These are phyloP conservation scores for Pseudopediastrum boryanum DNA, from an alignment of 139 green algal genomes.

Conservation along the genomic window DNA sequence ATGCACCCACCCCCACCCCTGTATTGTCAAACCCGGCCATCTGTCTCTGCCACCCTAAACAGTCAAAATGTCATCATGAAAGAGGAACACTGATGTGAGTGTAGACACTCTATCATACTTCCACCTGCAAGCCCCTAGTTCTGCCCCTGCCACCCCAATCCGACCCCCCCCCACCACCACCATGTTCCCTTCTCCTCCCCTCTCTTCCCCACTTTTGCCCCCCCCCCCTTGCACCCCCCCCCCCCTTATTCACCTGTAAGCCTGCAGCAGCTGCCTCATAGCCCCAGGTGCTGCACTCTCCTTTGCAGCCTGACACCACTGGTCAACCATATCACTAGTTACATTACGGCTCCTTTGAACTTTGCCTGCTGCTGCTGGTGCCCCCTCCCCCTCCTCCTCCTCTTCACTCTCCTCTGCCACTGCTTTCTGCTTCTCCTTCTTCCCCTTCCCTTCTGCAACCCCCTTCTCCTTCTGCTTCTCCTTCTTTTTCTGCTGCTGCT, in stretches of 20 bases:
- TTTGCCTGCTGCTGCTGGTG: background rate
- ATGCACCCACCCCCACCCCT: too few relatives aligned
- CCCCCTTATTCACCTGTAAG: slow-evolving; percentile 86
- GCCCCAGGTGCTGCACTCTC: slow-evolving; percentile 54
- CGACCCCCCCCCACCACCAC: slow-evolving; percentile 7
- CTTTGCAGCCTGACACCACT: slow-evolving; percentile 65
- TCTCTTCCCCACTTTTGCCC: slow-evolving; percentile 19
- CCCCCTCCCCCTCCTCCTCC: background rate
- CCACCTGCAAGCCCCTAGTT: background rate
- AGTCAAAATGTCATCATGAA: background rate
- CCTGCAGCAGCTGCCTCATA: slow-evolving; percentile 68
- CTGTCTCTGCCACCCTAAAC: too few relatives aligned
- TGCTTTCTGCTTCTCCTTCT: slow-evolving; percentile 17
- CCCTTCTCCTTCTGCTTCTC: slow-evolving; percentile 23
- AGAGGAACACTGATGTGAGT: background rate
- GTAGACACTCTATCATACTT: too few relatives aligned
- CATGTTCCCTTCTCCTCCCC: background rate
- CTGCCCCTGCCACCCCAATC: background rate
- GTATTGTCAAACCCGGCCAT: too few relatives aligned
- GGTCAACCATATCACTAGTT: slow-evolving; percentile 73
- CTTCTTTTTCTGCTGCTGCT: slow-evolving; percentile 32
- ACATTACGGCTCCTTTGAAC: slow-evolving; percentile 39
- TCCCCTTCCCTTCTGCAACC: slow-evolving; percentile 9
- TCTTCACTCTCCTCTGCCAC: background rate
- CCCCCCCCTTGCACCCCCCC: slow-evolving; percentile 69